Percentiles rank a stretch among this genome's conserved stretches.
Conservation (phyloP, 179 eudicot species). For the Silene coronaria region DNA sequence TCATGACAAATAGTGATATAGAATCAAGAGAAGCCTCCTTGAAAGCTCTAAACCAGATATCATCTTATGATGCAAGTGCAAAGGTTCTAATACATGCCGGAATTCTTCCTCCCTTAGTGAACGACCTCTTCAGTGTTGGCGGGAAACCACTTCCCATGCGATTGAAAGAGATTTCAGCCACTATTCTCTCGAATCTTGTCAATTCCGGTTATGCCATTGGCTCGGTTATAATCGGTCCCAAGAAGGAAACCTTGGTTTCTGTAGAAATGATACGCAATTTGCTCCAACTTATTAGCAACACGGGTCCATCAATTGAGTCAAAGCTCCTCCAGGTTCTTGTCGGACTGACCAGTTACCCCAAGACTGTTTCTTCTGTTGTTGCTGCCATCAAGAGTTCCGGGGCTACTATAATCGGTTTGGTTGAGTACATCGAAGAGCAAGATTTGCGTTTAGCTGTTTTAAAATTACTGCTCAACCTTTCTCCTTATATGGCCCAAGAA, state of each 20-base stretch:
- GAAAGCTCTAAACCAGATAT: slow-evolving; percentile 84
- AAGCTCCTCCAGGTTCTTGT: slow-evolving; percentile 88
- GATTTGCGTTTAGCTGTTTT: slow-evolving; percentile 71
- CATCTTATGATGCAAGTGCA: slow-evolving; percentile 70
- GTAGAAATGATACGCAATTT: slow-evolving; percentile 65
- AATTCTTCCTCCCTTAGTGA: slow-evolving; percentile 77
- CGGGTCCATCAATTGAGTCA: slow-evolving; percentile 86
- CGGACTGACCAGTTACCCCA: slow-evolving; percentile 66
- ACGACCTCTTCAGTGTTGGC: slow-evolving; percentile 62
- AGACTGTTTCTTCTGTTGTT: slow-evolving; percentile 55
- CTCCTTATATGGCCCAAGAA: slow-evolving; percentile 79
- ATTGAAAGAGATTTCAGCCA: slow-evolving; percentile 80
- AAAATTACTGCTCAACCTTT: slow-evolving; percentile 74
- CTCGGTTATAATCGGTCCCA: slow-evolving; percentile 64
- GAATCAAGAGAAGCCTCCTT: slow-evolving; percentile 79
- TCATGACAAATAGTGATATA: slow-evolving; percentile 57
- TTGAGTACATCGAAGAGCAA: slow-evolving; percentile 78
- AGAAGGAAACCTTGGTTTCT: slow-evolving; percentile 68
- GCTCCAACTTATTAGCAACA: slow-evolving; percentile 80
- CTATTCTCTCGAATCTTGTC: slow-evolving; percentile 77
- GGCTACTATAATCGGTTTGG: slow-evolving; percentile 72
- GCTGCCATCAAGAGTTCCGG: slow-evolving; percentile 80
- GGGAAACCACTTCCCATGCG: slow-evolving; percentile 61
- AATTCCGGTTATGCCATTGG: slow-evolving; percentile 69
- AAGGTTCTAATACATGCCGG: slow-evolving; percentile 71